Base-by-base conservation (phyloP, 2,329 filamentous ascomycete species). In the Diaporthe velutina region DNA sequence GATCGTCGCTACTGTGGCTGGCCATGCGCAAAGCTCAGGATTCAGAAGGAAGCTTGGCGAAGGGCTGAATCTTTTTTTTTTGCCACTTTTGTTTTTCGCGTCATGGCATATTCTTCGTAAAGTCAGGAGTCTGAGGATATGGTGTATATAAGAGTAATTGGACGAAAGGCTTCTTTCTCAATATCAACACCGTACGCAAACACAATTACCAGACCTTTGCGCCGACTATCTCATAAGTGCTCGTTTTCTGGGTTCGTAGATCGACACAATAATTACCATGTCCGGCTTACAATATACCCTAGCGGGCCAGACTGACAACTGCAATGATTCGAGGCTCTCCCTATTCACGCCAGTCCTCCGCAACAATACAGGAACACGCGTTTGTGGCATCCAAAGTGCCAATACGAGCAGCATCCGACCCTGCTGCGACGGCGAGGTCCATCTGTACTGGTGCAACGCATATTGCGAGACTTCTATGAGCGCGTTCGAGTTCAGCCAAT, bases 391-490 rank as follows among this genome's bases (percentile, higher is more conserved):
- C 28, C 28, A 66, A 22, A 66, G 60, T 25, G 42, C 60, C 28
- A 50, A 50, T n/a, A 66, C 42, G 42, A 66, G 17, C 60, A 66
- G 42, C 42, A 66, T 66, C 28, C 60, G 42, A n/a, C 25, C 60
- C 60, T 66, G 60, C 60, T 66, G 60, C 28, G 60, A 66, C 7
- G 42, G 60, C 30, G 60, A 66, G 19, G 60, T 66, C 19, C 60
- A 66, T 9, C 28, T 66, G 2, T 66, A 66, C 30, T 66, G 60
- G 42, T 66, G 42, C 19, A 35, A 45, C 28, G 28, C 60, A 15
- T 66, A 50, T n/a, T 66, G 60, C 42, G 40, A 48, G 28, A 66
- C 60, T 10, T 50, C 60, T 19, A 22, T 50, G 42, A 66, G 60
- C 42, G 28, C 45, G 28, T 19, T 12, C 12, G 40, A 66, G 42